These are phyloP conservation scores for Coccomyxa sp. DNA, from an alignment of 139 green algal genomes.

Conservation along the genomic window DNA sequence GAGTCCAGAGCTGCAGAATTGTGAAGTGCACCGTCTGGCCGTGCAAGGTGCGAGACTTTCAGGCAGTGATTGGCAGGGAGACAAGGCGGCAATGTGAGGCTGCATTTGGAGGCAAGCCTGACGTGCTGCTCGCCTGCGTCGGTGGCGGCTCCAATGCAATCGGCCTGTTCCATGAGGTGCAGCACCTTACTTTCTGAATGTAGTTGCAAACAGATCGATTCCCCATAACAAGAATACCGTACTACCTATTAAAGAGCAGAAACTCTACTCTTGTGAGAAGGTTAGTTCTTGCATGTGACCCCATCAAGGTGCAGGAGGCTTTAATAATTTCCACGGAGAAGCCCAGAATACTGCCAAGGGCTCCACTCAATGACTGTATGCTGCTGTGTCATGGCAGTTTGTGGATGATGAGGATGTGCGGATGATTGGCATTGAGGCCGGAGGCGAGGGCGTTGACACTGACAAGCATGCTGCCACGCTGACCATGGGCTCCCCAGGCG, in stretches of 20 bases:
- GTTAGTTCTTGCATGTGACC: no score
- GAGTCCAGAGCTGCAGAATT: background rate
- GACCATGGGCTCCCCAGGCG: constrained; percentile 87
- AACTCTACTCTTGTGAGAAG: no score
- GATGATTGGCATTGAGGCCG: constrained; percentile 43
- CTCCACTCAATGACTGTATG: no score
- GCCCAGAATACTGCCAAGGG: no score
- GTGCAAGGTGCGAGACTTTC: constrained; percentile 89
- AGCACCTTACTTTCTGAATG: constrained; percentile 22
- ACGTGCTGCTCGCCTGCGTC: constrained; percentile 96
- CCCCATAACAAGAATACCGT: background rate
- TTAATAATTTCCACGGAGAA: no score
- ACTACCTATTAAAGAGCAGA: background rate
- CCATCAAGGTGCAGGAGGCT: no score
- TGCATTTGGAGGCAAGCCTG: constrained; percentile 82
- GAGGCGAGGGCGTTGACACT: constrained; percentile 83
- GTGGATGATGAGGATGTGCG: constrained; percentile 80
- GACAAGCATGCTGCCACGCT: constrained; percentile 96
- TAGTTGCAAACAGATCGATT: background rate
- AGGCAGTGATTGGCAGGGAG: constrained; percentile 92
- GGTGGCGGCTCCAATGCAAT: constrained; percentile 98
- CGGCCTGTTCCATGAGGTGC: constrained; percentile 97
- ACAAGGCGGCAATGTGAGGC: constrained; percentile 73
- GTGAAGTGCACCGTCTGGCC: background rate
- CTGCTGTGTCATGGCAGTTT: constrained; percentile 2